A percentile compares a stretch with the other conserved stretches of the same genome.
phyloP scores from a whole-genome alignment of 345 rosid genomes.

The Kernera saxatilis region DNA sequence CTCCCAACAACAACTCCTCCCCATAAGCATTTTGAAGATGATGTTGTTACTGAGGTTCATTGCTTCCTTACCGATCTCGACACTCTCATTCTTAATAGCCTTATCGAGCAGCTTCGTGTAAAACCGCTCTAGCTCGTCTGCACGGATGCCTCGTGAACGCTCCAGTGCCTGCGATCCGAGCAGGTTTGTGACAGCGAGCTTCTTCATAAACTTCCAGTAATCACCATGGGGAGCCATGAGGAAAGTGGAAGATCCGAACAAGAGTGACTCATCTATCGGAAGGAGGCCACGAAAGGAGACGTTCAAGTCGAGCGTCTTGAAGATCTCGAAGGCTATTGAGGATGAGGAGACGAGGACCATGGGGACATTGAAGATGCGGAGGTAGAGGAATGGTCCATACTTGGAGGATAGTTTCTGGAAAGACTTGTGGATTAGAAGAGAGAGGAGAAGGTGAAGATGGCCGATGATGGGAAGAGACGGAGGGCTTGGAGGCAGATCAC shows the following conservation, averaged over 20 bases:
- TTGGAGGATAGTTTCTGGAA: background rate
- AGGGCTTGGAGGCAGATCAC: slow-evolving; percentile 1
- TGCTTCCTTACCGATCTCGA: background rate
- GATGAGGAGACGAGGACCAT: background rate
- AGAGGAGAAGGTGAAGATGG: slow-evolving; percentile 11
- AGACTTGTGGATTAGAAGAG: background rate
- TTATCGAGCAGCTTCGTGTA: background rate
- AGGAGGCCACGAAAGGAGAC: background rate
- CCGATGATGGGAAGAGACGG: background rate
- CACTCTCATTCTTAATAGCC: background rate
- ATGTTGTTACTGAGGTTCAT: background rate
- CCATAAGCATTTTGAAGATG: slow-evolving; percentile 1
- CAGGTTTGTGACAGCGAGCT: background rate
- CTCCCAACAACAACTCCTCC: slow-evolving; percentile 4
- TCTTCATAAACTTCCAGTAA: slow-evolving; percentile 11
- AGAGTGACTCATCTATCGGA: background rate
- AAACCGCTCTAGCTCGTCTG: background rate
- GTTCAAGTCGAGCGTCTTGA: background rate
- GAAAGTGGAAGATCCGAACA: background rate
- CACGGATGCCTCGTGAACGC: background rate
- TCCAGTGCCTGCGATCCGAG: background rate
- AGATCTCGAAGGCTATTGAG: background rate
- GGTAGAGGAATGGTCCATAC: slow-evolving; percentile 7
- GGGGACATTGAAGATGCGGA: background rate
- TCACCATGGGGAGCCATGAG: background rate